Evolutionary conservation across 805 yeast species (phyloP).

Genomic region (Priceomyces castillae): DNA sequence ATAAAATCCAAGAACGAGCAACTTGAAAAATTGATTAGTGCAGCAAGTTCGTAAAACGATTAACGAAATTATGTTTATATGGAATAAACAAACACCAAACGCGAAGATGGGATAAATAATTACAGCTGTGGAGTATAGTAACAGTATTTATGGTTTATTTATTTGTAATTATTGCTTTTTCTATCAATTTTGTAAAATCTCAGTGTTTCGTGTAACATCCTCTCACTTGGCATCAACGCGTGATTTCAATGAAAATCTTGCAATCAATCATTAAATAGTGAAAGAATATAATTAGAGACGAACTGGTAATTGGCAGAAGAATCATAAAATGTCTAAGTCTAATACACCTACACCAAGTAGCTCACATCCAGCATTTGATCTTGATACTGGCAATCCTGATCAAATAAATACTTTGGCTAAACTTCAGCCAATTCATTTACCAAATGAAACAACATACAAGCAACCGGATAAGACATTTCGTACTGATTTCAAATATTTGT

Average conservation of each 20-base stretch:
- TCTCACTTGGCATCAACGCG: neutral
- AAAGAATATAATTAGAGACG: neutral
- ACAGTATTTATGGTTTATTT: neutral
- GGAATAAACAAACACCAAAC: no score
- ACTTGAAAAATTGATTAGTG: constrained; percentile 25
- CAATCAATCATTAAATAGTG: neutral
- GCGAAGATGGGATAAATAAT: no score
- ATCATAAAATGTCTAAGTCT: constrained; percentile 6
- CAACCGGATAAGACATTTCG: constrained; percentile 14
- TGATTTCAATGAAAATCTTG: neutral
- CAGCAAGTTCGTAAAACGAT: neutral
- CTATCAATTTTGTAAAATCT: no score
- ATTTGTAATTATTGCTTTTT: neutral
- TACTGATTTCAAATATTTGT: constrained; percentile 21
- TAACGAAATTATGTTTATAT: neutral
- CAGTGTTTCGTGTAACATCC: no score
- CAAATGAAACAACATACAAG: constrained; percentile 14
- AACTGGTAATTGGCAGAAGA: neutral
- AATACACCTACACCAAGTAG: constrained; percentile 5
- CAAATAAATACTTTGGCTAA: constrained; percentile 16
- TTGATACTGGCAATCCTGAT: constrained; percentile 16
- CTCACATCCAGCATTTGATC: constrained; percentile 11
- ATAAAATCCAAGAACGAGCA: constrained; percentile 32
- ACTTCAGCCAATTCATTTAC: constrained; percentile 18
- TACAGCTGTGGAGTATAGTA: neutral